A percentile compares a stretch with the other conserved stretches of the same genome.
Conservation (phyloP, 2,329 filamentous ascomycete genomes). For the Aureobasidium sp. region DNA sequence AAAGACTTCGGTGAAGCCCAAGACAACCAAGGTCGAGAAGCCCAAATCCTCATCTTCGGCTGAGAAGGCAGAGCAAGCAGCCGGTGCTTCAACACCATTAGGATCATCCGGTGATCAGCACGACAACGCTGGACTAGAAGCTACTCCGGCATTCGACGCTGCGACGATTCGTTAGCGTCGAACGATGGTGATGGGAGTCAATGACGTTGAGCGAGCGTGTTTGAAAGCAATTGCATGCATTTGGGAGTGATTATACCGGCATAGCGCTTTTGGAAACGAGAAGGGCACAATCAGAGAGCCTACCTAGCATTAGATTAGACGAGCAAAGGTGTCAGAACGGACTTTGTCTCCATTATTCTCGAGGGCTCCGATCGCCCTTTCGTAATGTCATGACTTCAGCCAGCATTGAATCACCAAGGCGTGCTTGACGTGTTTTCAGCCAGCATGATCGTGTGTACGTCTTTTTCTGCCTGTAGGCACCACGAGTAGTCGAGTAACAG, state of each 20-base stretch:
- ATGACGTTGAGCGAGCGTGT: neutral
- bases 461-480: neutral
- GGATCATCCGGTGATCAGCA: neutral
- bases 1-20: neutral
- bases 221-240: neutral
- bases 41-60: neutral
- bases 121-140: neutral
- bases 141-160: slow-evolving; percentile 14
- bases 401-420: neutral
- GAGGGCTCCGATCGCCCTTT: neutral
- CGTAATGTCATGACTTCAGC: neutral
- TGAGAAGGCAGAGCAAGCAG: neutral
- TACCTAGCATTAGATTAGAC: slow-evolving; percentile 3
- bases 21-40: slow-evolving; percentile 2
- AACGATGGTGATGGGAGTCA: neutral
- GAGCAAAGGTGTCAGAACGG: neutral
- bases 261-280: slow-evolving; percentile 3
- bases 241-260: neutral
- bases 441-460: neutral
- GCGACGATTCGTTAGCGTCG: slow-evolving; percentile 9
- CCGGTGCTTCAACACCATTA: slow-evolving; percentile 11
- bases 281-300: neutral
- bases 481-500: neutral
- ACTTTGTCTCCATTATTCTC: neutral
- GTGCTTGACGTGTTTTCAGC: neutral